These are phyloP conservation scores for Pythium chondricola DNA, from an alignment of 352 stramenopile species.

Conservation along the genomic window DNA sequence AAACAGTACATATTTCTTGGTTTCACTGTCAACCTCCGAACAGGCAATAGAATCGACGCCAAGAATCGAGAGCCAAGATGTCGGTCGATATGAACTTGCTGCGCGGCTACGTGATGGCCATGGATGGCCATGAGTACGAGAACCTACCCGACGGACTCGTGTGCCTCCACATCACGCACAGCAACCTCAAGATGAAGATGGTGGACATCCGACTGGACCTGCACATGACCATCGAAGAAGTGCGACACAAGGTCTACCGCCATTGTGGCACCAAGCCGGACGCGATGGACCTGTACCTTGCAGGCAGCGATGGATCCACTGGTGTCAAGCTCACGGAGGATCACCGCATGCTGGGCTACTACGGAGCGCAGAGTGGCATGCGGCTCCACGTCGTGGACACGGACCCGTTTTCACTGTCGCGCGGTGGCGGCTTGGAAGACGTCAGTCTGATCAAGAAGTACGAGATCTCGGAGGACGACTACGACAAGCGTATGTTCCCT, in stretches of 20 bases:
- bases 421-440: conserved; percentile 94
- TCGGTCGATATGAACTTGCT: conserved; percentile 64
- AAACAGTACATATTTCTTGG: background rate
- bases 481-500: conserved; percentile 93
- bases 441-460: conserved; percentile 97
- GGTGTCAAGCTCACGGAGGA: conserved; percentile 63
- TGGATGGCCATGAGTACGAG: conserved; percentile 84
- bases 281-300: conserved; percentile 75
- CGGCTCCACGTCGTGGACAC: conserved; percentile 94
- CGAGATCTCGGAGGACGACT: conserved; percentile 97
- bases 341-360: conserved; percentile 88
- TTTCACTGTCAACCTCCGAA: no score
- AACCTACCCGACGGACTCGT: conserved; percentile 85
- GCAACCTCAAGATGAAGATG: conserved; percentile 95
- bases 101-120: conserved; percentile 76
- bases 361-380: conserved; percentile 88
- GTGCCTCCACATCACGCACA: conserved; percentile 96
- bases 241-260: conserved; percentile 92
- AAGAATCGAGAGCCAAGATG: conserved; percentile 29
- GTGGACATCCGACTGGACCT: conserved; percentile 96
- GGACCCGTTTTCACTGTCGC: conserved; percentile 95
- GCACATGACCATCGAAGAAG: conserved; percentile 81
- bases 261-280: conserved; percentile 94
- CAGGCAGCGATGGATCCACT: conserved; percentile 44
- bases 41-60: background rate